Evolutionary conservation across 78 protist genomes (phyloP), one percentile per base, ranked within the genome.

Genomic region (Dictyostelium purpureum): DNA sequence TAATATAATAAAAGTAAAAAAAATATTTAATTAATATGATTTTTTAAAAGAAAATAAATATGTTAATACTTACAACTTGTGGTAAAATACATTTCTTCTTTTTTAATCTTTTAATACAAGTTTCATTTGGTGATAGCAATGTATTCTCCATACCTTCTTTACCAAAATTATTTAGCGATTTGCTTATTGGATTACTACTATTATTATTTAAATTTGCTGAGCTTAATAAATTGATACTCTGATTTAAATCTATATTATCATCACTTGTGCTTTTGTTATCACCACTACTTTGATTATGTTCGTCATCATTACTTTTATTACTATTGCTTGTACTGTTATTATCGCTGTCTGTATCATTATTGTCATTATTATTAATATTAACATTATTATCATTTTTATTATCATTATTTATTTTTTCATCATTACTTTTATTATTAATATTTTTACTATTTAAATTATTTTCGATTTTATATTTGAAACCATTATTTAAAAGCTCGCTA

Each of bases 1-100:
- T 89, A 35, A 6, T 33, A 14, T 63, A 43, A 56, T 21, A 11
- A 26, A 26, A 57, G 26, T 24, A 26, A 57, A 24, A 26, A 26
- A 2, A 11, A 24, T 26, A 26, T 16, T 5, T 57, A 57, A n/a
- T 52, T 9, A 52, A 52, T n/a, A 57, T 57, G 26, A 57, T 24
- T 54, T 9, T 26, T 26, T 57, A 57, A 26, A n/a, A 54, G 24
- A 21, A 19, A 57, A 11, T 26, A 57, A 35, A 16, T 7, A 7
- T 35, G 14, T 45, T 7, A 37, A 11, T 56, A 54, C 71, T 56
- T 83, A 83, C 82, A 59, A 85, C 71, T 59, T 85, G 92, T 43
- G 92, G 92, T 59, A 85, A 59, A 43, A 85, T 85, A 59, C 92
- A 70, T 73, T 85, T 85, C 49, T 56, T 35, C 47, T 73, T 85